Conservation (phyloP, 2,329 filamentous ascomycete genomes). For the Sclerotiophoma versabilis region DNA sequence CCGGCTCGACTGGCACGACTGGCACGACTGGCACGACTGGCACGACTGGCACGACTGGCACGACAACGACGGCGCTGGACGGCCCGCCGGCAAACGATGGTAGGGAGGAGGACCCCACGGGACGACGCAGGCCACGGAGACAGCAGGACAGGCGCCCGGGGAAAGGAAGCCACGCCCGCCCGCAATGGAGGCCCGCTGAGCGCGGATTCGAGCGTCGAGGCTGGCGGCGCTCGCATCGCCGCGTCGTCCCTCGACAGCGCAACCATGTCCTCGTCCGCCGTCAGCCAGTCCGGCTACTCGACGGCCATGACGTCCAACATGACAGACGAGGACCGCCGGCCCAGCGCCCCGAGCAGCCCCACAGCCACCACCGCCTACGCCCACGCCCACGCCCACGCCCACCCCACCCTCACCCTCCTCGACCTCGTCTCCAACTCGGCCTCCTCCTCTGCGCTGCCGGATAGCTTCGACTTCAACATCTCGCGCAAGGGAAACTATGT, state of each 20-base stretch:
- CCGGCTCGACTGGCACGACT: constrained; percentile 1
- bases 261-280: constrained; percentile 35
- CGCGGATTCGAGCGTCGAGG: constrained; percentile 31
- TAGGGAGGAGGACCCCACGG: constrained; percentile 29
- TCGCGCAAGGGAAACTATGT: constrained; percentile 47
- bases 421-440: constrained; percentile 49
- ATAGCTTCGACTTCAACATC: constrained; percentile 48
- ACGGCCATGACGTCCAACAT: constrained; percentile 47
- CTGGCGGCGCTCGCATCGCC: constrained; percentile 37
- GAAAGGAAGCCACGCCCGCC: constrained; percentile 34
- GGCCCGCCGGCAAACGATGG: constrained; percentile 26
- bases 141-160: constrained; percentile 28
- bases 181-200: constrained; percentile 31
- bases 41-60: background rate
- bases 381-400: constrained; percentile 43
- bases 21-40: too few species aligned
- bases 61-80: constrained; percentile 3
- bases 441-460: constrained; percentile 48
- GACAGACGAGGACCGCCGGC: constrained; percentile 37
- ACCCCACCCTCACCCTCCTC: constrained; percentile 45
- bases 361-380: constrained; percentile 35
- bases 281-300: constrained; percentile 36
- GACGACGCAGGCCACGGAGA: constrained; percentile 28
- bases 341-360: constrained; percentile 23
- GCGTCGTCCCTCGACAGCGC: constrained; percentile 31